Evolutionary conservation across 2,329 filamentous ascomycete species (phyloP).

Genomic region (Exophiala viscosa): DNA sequence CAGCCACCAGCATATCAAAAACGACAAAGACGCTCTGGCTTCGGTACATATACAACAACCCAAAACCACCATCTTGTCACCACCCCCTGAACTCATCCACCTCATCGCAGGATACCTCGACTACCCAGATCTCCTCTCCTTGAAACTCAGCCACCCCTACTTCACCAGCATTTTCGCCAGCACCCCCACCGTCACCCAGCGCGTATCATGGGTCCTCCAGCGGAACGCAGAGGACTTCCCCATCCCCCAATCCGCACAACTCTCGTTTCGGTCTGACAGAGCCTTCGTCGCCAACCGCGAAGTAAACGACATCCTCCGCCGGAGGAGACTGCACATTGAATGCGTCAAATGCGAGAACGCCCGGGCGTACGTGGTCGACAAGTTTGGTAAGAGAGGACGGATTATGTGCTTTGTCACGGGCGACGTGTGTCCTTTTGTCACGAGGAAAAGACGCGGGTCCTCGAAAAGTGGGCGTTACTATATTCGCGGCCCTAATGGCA

Average conservation of each 20-base stretch:
- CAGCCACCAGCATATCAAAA: background rate
- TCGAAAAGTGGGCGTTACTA: too few species aligned
- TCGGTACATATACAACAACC: background rate
- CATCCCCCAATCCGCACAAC: constrained; percentile 9
- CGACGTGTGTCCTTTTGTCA: too few species aligned
- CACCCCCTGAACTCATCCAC: constrained; percentile 35
- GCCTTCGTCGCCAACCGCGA: constrained; percentile 21
- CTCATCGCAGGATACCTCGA: constrained; percentile 29
- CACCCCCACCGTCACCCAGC: constrained; percentile 6
- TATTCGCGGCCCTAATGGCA: too few species aligned
- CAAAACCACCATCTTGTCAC: constrained; percentile 18
- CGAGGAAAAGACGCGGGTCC: too few species aligned
- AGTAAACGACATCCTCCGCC: constrained; percentile 16
- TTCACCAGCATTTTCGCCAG: constrained; percentile 16
- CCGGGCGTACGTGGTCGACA: too few species aligned
- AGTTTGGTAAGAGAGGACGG: too few species aligned
- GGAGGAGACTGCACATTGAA: constrained; percentile 15
- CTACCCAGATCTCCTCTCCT: constrained; percentile 29
- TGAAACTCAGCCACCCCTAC: constrained; percentile 31
- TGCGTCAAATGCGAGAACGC: constrained; percentile 7
- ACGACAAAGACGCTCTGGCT: background rate
- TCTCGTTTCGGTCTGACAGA: constrained; percentile 16
- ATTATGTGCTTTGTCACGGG: too few species aligned
- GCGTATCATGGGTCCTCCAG: constrained; percentile 14
- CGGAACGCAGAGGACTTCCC: constrained; percentile 8